Conservation (phyloP, 2,329 filamentous ascomycete genomes). For the Ceratocystis lukuohia region DNA sequence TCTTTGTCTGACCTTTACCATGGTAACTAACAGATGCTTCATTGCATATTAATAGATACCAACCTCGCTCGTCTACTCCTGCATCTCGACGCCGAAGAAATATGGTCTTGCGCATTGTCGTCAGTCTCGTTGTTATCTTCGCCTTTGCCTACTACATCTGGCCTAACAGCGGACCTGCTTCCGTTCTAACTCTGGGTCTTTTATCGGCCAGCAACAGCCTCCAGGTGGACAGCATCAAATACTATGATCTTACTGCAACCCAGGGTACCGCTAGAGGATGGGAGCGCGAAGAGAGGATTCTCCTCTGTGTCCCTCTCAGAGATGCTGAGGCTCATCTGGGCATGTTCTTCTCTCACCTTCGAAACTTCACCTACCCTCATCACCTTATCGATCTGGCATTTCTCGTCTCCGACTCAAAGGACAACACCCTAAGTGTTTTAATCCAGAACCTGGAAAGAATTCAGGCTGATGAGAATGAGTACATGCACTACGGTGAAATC, state of each 20-base stretch:
- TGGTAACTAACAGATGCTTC: conserved; percentile 3
- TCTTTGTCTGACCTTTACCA: neutral
- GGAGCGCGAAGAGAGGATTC: conserved; percentile 90
- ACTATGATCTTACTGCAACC: conserved; percentile 88
- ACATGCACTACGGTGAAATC: conserved; percentile 83
- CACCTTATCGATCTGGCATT: conserved; percentile 94
- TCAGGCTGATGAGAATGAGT: conserved; percentile 65
- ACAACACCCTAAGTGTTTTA: conserved; percentile 68
- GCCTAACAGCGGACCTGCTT: conserved; percentile 44
- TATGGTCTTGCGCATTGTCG: conserved; percentile 54
- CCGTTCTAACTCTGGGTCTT: conserved; percentile 54
- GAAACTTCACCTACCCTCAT: conserved; percentile 94
- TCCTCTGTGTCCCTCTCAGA: conserved; percentile 85
- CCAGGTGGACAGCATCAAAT: conserved; percentile 86
- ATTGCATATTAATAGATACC: conserved; percentile 49
- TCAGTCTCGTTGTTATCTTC: conserved; percentile 44
- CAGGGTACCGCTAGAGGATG: conserved; percentile 85
- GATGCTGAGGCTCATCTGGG: conserved; percentile 83
- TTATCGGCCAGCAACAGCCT: conserved; percentile 54
- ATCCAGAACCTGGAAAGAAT: conserved; percentile 62
- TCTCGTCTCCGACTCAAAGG: conserved; percentile 92
- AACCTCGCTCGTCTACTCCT: conserved; percentile 62
- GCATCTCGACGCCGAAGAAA: conserved; percentile 60
- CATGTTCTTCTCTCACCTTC: conserved; percentile 98
- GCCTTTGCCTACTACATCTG: conserved; percentile 65